A percentile compares a stretch with the other conserved stretches of the same genome.
phyloP scores from a whole-genome alignment of 192 early-diverging fungal genomes.

The Paraglomus brasilianum region DNA sequence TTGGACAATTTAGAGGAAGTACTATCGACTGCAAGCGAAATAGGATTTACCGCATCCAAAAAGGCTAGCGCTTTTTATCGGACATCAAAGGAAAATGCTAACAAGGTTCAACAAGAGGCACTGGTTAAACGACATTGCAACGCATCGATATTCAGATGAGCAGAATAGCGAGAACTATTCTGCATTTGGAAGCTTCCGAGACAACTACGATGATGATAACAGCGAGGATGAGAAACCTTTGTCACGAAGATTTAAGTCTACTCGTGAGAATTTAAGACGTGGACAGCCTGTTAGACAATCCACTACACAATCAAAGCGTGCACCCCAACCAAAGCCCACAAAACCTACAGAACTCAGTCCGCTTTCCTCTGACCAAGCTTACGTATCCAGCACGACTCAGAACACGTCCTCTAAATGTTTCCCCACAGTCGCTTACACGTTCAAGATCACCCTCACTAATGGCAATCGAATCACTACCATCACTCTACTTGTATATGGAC shows the following conservation, averaged over 20 bases:
- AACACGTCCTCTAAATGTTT: not conserved
- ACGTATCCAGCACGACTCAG: slow-evolving; percentile 23
- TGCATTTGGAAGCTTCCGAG: too few species aligned
- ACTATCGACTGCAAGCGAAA: slow-evolving; percentile 49
- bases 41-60: slow-evolving; percentile 61
- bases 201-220: slow-evolving; percentile 21
- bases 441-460: slow-evolving; percentile 9
- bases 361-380: slow-evolving; percentile 11
- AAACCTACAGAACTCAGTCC: slow-evolving; percentile 16
- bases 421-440: slow-evolving; percentile 22
- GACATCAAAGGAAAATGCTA: too few species aligned
- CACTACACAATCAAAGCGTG: not conserved
- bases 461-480: slow-evolving; percentile 64
- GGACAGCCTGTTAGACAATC: not conserved
- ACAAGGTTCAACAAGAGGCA: too few species aligned
- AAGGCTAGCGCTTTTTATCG: slow-evolving; percentile 5
- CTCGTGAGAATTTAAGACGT: slow-evolving; percentile 17
- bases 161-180: too few species aligned
- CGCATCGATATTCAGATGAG: too few species aligned
- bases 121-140: too few species aligned
- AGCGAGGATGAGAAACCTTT: slow-evolving; percentile 12
- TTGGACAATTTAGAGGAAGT: too few species aligned
- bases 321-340: not conserved
- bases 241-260: not conserved
- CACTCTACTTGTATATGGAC: slow-evolving; percentile 59